Percentiles rank a stretch among this genome's conserved stretches.
Evolutionary conservation across 495 filamentous ascomycete genomes (phyloP).

Genomic region (Margaritispora aquatica): DNA sequence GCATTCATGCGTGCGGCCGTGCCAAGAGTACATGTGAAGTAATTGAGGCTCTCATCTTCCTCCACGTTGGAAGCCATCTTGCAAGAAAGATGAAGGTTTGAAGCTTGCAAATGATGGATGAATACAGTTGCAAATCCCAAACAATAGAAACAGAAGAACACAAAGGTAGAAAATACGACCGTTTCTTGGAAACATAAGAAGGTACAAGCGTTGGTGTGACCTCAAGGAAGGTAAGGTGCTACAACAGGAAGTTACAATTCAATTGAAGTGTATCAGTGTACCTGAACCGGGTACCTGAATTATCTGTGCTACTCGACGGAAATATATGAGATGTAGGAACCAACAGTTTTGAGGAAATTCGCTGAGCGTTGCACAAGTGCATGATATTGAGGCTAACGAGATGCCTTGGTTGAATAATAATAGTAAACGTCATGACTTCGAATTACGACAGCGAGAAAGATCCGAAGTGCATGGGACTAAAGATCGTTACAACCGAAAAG

Average conservation of each 20-base stretch:
- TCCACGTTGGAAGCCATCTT: neutral
- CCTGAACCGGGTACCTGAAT: neutral
- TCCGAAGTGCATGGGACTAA: neutral
- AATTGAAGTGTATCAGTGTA: no score
- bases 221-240: no score
- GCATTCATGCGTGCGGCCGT: constrained; percentile 33
- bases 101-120: no score
- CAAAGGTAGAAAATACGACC: neutral
- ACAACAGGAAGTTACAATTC: neutral
- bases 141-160: neutral
- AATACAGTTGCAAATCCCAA: no score
- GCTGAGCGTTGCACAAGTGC: neutral
- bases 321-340: no score
- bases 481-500: no score
- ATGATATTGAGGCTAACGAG: no score
- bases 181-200: neutral
- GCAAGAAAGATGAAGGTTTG: neutral
- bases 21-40: constrained; percentile 47
- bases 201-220: neutral
- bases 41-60: constrained; percentile 17
- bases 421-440: neutral
- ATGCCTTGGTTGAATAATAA: neutral
- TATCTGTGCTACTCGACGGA: neutral
- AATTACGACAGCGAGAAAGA: neutral
- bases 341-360: no score